Evolutionary conservation across 257 asterid species (phyloP).

Genomic region (Fraxinus pennsylvanica): DNA sequence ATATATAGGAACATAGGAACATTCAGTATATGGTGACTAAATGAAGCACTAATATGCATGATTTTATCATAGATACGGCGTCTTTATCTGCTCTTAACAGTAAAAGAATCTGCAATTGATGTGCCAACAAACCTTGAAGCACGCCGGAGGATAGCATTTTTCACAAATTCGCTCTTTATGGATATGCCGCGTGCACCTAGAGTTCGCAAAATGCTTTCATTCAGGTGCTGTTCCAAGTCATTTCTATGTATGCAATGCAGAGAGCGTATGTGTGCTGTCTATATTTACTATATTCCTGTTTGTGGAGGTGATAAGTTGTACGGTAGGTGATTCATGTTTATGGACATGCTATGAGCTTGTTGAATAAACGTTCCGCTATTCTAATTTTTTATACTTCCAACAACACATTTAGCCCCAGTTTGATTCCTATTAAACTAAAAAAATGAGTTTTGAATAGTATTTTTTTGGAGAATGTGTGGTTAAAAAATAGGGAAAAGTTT

Average conservation of each 20-base stretch:
- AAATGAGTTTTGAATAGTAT: too few species aligned
- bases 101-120: conserved; percentile 86
- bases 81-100: conserved; percentile 90
- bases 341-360: not conserved
- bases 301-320: not conserved
- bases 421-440: too few species aligned
- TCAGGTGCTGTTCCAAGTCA: conserved; percentile 54
- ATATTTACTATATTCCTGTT: conserved; percentile 1
- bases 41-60: conserved; percentile 8
- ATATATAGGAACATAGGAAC: not conserved
- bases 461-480: too few species aligned
- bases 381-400: not conserved
- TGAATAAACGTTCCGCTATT: not conserved
- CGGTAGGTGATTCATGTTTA: not conserved
- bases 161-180: conserved; percentile 93
- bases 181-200: conserved; percentile 97
- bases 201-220: conserved; percentile 97
- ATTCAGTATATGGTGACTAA: conserved; percentile 15
- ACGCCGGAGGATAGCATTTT: conserved; percentile 87
- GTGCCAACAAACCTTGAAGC: conserved; percentile 98
- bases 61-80: conserved; percentile 71
- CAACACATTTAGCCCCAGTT: too few species aligned
- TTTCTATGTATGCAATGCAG: not conserved
- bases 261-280: not conserved
- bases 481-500: too few species aligned